Evolutionary conservation across 2,329 filamentous ascomycete genomes (phyloP).

Genomic region (Pochonia chlamydosporia): DNA sequence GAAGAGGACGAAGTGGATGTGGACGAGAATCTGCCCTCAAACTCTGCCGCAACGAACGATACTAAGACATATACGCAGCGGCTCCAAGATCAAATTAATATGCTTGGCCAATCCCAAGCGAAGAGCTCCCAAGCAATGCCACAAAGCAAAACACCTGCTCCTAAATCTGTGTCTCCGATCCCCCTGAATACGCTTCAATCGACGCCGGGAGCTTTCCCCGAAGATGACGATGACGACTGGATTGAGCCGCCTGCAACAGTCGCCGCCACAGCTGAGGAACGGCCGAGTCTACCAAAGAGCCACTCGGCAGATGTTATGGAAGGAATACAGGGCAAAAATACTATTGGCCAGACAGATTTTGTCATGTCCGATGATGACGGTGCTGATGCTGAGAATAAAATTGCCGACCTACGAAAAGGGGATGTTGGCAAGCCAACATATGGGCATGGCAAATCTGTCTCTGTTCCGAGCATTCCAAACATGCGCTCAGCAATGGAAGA

Average conservation of each 20-base stretch:
- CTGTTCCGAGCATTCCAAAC: slow-evolving; percentile 49
- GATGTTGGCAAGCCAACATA: slow-evolving; percentile 9
- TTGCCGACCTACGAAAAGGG: neutral
- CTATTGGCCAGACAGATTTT: slow-evolving; percentile 38
- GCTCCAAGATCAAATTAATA: slow-evolving; percentile 86
- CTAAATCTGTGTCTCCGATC: slow-evolving; percentile 21
- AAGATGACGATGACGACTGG: slow-evolving; percentile 58
- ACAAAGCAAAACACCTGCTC: slow-evolving; percentile 25
- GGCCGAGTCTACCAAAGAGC: slow-evolving; percentile 53
- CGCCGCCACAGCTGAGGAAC: slow-evolving; percentile 23
- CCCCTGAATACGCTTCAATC: slow-evolving; percentile 27
- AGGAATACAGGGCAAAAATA: slow-evolving; percentile 42
- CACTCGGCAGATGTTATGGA: slow-evolving; percentile 58
- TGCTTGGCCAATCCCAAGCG: slow-evolving; percentile 54
- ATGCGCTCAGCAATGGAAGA: slow-evolving; percentile 14
- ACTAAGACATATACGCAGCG: slow-evolving; percentile 86
- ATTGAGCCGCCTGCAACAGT: slow-evolving; percentile 45
- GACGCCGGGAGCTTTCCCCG: slow-evolving; percentile 56
- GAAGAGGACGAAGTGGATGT: slow-evolving; percentile 50
- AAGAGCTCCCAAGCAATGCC: slow-evolving; percentile 32
- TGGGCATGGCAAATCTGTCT: slow-evolving; percentile 54
- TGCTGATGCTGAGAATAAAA: neutral
- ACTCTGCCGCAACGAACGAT: slow-evolving; percentile 37
- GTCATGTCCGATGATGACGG: slow-evolving; percentile 6
- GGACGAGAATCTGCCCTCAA: slow-evolving; percentile 32